These are phyloP conservation scores for Porcisia deanei DNA, from an alignment of 208 protist genomes.

Conservation along the genomic window DNA sequence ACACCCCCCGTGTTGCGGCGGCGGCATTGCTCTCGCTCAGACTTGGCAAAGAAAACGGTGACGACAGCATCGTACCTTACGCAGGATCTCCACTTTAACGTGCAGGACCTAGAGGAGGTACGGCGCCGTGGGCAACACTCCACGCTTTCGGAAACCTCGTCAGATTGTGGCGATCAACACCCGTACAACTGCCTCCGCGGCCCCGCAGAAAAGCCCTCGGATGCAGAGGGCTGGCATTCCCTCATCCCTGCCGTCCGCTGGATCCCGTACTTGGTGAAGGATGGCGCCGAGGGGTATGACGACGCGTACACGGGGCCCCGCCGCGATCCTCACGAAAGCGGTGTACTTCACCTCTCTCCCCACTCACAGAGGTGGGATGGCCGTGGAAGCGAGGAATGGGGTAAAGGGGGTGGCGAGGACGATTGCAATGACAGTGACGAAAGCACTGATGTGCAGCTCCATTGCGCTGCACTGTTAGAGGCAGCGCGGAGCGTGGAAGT, in stretches of 20 bases:
- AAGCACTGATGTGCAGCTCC: conserved; percentile 6
- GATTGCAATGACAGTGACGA: not conserved
- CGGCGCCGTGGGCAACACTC: not conserved
- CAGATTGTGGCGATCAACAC: not conserved
- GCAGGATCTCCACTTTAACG: conserved; percentile 13
- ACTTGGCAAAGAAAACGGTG: not conserved
- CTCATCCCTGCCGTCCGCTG: conserved; percentile 5
- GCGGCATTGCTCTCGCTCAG: not conserved
- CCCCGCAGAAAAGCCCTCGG: not conserved
- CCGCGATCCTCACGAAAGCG: not conserved
- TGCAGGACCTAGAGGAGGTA: not conserved
- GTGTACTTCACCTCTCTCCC: not conserved
- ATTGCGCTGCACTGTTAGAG: conserved; percentile 15
- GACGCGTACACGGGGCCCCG: not conserved
- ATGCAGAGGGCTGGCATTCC: not conserved
- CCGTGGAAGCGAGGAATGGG: not conserved
- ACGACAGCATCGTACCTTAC: conserved; percentile 13
- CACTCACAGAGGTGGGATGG: not conserved
- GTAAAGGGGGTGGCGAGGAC: not conserved
- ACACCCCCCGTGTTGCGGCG: not conserved
- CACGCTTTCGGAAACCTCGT: not conserved
- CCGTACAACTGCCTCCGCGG: not conserved
- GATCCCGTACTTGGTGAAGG: not conserved
- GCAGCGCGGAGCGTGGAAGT: conserved; percentile 22
- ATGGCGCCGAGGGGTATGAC: not conserved